Percentiles rank a stretch among this genome's conserved stretches.
These are phyloP conservation scores for Waltergamsia citrina DNA, from an alignment of 2,329 filamentous ascomycete genomes.

Conservation along the genomic window DNA sequence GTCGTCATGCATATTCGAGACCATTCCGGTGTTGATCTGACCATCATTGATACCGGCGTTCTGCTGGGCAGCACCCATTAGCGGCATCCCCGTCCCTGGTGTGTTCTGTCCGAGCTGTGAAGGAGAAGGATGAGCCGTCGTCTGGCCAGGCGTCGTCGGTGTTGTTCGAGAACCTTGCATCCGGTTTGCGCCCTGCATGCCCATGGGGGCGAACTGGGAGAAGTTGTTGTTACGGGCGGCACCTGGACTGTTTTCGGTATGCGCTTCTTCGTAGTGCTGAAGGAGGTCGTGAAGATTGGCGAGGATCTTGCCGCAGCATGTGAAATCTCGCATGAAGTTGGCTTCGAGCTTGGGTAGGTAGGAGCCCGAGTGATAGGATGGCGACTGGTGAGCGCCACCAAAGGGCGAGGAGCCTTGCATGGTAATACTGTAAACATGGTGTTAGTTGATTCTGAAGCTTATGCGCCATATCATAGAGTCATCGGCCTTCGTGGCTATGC, in stretches of 20 bases:
- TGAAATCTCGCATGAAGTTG: conserved; percentile 96
- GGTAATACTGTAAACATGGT: conserved; percentile 56
- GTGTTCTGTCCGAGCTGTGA: conserved; percentile 22
- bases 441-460: too few relatives aligned
- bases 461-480: too few relatives aligned
- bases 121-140: conserved; percentile 15
- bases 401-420: conserved; percentile 94
- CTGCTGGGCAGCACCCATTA: conserved; percentile 9
- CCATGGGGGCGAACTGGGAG: conserved; percentile 26
- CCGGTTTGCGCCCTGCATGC: conserved; percentile 19
- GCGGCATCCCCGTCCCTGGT: conserved; percentile 3
- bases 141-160: conserved; percentile 17
- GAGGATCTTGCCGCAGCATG: conserved; percentile 83
- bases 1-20: conserved; percentile 24
- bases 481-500: too few relatives aligned
- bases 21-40: conserved; percentile 32
- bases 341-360: conserved; percentile 95
- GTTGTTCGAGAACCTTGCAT: conserved; percentile 22
- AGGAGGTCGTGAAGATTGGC: conserved; percentile 89
- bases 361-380: conserved; percentile 91
- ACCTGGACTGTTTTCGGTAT: conserved; percentile 58
- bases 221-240: conserved; percentile 28
- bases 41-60: conserved; percentile 14
- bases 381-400: conserved; percentile 63
- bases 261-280: conserved; percentile 93